Evolutionary conservation across 2,329 filamentous ascomycete species (phyloP).

Genomic region (Fusarium algeriense): DNA sequence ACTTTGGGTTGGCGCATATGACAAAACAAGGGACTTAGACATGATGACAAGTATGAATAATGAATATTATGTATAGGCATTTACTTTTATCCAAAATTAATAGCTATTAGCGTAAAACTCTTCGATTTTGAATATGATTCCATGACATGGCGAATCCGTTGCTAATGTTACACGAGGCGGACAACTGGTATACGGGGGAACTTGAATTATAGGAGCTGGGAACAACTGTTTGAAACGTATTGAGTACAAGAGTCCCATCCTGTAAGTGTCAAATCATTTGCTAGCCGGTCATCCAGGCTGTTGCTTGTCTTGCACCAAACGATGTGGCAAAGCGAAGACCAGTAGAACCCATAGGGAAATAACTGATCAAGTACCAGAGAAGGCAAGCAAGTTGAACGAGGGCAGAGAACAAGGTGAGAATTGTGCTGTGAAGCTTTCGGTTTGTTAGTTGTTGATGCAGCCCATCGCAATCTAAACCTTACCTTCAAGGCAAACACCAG

Average conservation of each 20-base stretch:
- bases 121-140: not conserved
- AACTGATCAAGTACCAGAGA: constrained; percentile 94
- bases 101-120: not conserved
- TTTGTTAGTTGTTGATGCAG: constrained; percentile 24
- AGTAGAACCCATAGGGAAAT: constrained; percentile 96
- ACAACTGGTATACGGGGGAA: constrained; percentile 11
- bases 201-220: not conserved
- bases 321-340: constrained; percentile 87
- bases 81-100: constrained; percentile 7
- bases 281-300: constrained; percentile 87
- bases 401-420: constrained; percentile 87
- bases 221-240: not conserved
- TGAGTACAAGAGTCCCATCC: not conserved
- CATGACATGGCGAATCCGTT: not conserved
- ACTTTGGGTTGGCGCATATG: not conserved
- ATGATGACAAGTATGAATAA: not conserved
- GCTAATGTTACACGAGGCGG: constrained; percentile 19
- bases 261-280: not conserved
- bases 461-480: constrained; percentile 59
- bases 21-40: not conserved
- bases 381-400: constrained; percentile 86
- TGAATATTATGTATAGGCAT: not conserved
- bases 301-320: constrained; percentile 86
- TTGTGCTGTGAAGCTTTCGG: constrained; percentile 80
- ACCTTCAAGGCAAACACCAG: constrained; percentile 94